These are phyloP conservation scores for Cercospora nicotianae DNA, from an alignment of 2,329 filamentous ascomycete genomes.

Conservation along the genomic window DNA sequence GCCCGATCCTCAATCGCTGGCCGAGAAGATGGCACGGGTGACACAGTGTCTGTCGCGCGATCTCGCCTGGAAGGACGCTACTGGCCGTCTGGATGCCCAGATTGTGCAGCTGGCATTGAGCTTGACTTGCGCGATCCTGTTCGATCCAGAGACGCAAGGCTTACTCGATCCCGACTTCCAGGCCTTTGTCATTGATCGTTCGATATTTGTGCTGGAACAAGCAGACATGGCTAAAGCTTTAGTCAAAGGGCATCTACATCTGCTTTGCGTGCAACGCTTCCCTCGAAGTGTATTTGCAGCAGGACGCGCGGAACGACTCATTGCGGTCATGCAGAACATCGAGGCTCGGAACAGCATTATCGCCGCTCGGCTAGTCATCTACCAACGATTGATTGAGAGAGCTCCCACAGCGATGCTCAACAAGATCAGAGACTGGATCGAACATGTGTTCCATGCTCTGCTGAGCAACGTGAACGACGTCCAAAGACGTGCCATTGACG, in stretches of 20 bases:
- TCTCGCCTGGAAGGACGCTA: constrained; percentile 60
- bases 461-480: constrained; percentile 77
- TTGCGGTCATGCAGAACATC: constrained; percentile 70
- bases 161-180: constrained; percentile 74
- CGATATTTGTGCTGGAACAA: constrained; percentile 72
- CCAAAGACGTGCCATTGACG: constrained; percentile 68
- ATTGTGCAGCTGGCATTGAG: constrained; percentile 76
- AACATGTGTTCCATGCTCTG: constrained; percentile 78
- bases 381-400: constrained; percentile 73
- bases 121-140: constrained; percentile 73
- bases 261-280: constrained; percentile 80
- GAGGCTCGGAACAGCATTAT: constrained; percentile 77
- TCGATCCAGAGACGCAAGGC: constrained; percentile 63
- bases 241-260: constrained; percentile 74
- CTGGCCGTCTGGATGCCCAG: constrained; percentile 58
- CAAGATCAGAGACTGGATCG: constrained; percentile 73
- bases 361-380: constrained; percentile 74
- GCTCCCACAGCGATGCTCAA: constrained; percentile 67
- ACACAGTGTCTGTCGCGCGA: constrained; percentile 84
- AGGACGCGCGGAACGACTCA: constrained; percentile 67
- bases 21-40: constrained; percentile 73
- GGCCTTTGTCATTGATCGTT: constrained; percentile 76
- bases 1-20: constrained; percentile 70
- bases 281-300: constrained; percentile 69
- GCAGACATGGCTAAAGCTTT: constrained; percentile 70